Percentiles rank a stretch among this genome's conserved stretches.
Evolutionary conservation across 306 rosid species (phyloP).

Genomic region (Arachis hypogaea): DNA sequence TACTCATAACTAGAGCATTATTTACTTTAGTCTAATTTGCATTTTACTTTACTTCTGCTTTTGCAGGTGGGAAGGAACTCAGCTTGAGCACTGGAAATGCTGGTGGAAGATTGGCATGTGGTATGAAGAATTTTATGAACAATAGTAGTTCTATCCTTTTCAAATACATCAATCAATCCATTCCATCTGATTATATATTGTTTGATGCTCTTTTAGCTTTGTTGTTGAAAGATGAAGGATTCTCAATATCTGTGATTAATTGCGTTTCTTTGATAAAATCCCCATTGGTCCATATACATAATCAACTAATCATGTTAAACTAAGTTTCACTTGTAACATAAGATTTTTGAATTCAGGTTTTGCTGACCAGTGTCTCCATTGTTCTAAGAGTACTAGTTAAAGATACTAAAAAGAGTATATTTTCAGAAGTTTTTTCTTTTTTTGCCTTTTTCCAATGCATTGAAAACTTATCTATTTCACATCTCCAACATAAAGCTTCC

Average conservation of each 20-base stretch:
- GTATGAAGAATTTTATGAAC: constrained; percentile 46
- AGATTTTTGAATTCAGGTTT: no score
- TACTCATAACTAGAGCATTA: background rate
- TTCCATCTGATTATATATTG: constrained; percentile 6
- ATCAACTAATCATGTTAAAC: no score
- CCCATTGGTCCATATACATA: background rate
- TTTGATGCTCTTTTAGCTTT: constrained; percentile 18
- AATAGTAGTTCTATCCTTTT: constrained; percentile 3
- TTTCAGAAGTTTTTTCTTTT: no score
- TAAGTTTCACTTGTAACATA: no score
- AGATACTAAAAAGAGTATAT: no score
- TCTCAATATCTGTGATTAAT: background rate
- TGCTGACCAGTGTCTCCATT: no score
- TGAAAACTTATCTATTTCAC: no score
- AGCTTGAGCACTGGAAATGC: constrained; percentile 81
- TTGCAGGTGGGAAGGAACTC: constrained; percentile 80
- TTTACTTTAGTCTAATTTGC: constrained; percentile 1
- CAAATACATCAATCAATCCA: background rate
- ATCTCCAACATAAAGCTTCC: no score
- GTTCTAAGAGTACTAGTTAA: no score
- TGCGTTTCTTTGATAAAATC: background rate
- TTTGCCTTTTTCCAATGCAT: no score
- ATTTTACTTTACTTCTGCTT: constrained; percentile 15
- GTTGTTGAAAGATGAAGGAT: background rate
- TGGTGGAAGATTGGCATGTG: constrained; percentile 90